Evolutionary conservation across 2,329 filamentous ascomycete genomes (phyloP).

Genomic region (Madurella mycetomatis): DNA sequence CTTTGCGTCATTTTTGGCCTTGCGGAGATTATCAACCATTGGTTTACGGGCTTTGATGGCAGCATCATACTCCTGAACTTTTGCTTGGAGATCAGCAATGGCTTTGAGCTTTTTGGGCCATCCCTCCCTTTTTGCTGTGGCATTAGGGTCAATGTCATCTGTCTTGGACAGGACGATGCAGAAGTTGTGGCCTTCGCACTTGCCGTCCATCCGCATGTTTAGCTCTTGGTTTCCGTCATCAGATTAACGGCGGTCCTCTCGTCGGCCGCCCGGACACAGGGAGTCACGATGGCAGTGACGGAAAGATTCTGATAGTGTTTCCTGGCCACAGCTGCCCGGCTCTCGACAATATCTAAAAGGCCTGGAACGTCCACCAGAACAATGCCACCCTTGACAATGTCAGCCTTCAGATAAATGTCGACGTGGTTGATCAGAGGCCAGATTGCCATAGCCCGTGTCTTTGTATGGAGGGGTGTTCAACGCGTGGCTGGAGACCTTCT

Average conservation of each 20-base stretch:
- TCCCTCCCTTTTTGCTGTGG: background rate
- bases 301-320: constrained; percentile 5
- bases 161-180: constrained; percentile 17
- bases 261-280: constrained; percentile 12
- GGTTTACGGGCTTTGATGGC: background rate
- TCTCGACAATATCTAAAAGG: constrained; percentile 11
- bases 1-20: background rate
- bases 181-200: constrained; percentile 10
- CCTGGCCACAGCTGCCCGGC: constrained; percentile 10
- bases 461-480: background rate
- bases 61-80: background rate
- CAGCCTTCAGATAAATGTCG: constrained; percentile 12
- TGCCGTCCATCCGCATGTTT: constrained; percentile 12
- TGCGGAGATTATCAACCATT: background rate
- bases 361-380: constrained; percentile 18
- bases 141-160: constrained; percentile 18
- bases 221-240: constrained; percentile 15
- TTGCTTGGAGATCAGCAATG: background rate
- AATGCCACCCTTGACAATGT: constrained; percentile 11
- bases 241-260: constrained; percentile 13
- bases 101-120: background rate
- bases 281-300: constrained; percentile 14
- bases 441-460: background rate
- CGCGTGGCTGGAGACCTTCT: too few species aligned
- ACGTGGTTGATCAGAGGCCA: constrained; percentile 19